These are phyloP conservation scores for Acer yangbiense DNA, from an alignment of 345 rosid genomes.

Conservation along the genomic window DNA sequence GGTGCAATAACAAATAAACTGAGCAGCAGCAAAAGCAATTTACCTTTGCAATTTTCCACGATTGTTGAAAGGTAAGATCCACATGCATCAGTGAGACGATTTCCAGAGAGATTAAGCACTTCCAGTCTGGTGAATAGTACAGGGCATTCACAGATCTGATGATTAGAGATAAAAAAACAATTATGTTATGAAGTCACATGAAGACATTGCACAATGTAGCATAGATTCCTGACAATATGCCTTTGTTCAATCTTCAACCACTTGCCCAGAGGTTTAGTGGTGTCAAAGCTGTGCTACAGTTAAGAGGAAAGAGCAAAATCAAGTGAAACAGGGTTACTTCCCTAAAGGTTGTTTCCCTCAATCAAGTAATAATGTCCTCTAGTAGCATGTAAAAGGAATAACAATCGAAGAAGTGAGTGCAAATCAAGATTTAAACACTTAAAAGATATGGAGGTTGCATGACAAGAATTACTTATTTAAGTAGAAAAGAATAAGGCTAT, in stretches of 20 bases:
- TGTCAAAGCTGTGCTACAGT: neutral
- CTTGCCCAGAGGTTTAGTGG: neutral
- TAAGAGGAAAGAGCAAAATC: neutral
- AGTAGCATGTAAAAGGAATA: neutral
- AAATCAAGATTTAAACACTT: neutral
- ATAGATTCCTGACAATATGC: neutral
- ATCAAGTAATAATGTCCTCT: neutral
- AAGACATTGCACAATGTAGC: neutral
- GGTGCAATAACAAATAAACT: neutral
- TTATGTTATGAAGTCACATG: conserved; percentile 22
- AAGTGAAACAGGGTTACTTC: neutral
- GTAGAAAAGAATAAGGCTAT: neutral
- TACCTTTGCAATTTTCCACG: conserved; percentile 80
- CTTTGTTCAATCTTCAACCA: neutral
- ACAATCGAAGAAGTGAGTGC: neutral
- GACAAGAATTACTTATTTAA: neutral
- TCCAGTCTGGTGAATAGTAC: conserved; percentile 80
- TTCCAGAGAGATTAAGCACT: conserved; percentile 88
- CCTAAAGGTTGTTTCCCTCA: neutral
- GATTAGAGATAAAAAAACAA: conserved; percentile 13
- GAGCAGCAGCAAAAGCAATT: conserved; percentile 16
- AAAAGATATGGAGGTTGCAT: neutral
- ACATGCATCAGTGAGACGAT: conserved; percentile 96
- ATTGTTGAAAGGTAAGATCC: conserved; percentile 92
- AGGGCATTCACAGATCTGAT: conserved; percentile 93